Evolutionary conservation across 148 eudicot species (phyloP), one percentile per base, ranked within the genome.

Genomic region (Nyssa sinensis): DNA sequence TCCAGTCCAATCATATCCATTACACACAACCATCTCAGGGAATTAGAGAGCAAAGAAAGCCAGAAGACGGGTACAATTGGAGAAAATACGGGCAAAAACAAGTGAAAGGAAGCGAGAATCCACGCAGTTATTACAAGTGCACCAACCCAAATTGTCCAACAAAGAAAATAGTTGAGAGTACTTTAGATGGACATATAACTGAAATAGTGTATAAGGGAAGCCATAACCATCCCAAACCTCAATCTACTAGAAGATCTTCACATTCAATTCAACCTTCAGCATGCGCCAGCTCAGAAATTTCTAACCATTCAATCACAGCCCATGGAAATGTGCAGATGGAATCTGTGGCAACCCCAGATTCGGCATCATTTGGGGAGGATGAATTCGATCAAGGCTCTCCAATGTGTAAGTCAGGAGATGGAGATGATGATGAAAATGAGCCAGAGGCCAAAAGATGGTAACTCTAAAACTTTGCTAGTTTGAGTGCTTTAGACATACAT

Each of bases 71-170:
- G 5, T 87, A 89, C 65, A 87, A 85, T 9, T 91, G 97, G 97
- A 78, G 94, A 32, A 92, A 92, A 73, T 92, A 92, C 31, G 97
- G 97, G 2, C 91, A 92, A 39, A 92, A 92, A 64, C 91, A 88
- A 72, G 94, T 92, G 16, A 92, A 90, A 71, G 92, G 97, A 4
- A 90, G 97, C 69, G 86, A 88, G 66, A 92, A 92, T 74, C 94
- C 97, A 0, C 81, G 94, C 17, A 92, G 97, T 77, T 92, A 92
- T 75, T 92, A 90, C 87, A 92, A 92, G 72, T 92, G 97, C 55
- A 90, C 94, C 2, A 81, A 74, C 69, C 87, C 89, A 0, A 85
- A 67, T 61, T 92, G 97, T 34, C 97, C 94, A 13, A 90, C 97
- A 1, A 92, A 87, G 86, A 92, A 90, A 80, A 90, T 90, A 58